Percentiles rank a stretch among this genome's conserved stretches.
Evolutionary conservation across 2,329 filamentous ascomycete genomes (phyloP).

Genomic region (Botrytis galanthina): DNA sequence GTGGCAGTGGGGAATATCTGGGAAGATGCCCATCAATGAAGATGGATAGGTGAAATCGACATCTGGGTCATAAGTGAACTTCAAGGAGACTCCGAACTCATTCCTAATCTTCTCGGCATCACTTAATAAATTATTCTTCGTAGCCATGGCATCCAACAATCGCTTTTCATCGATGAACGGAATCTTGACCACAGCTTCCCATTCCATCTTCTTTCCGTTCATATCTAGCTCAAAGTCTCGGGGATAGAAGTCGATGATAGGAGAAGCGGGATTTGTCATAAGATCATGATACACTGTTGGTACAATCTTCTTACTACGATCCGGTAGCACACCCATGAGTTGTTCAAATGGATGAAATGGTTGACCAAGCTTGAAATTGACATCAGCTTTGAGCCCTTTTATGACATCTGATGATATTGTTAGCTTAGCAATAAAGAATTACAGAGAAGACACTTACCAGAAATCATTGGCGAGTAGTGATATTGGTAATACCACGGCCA

Average conservation of each 20-base stretch:
- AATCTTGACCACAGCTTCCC: constrained; percentile 98
- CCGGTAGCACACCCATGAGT: constrained; percentile 95
- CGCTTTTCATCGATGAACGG: constrained; percentile 95
- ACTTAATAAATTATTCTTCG: constrained; percentile 75
- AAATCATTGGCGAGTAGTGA: constrained; percentile 97
- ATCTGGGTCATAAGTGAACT: constrained; percentile 82
- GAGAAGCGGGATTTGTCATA: constrained; percentile 87
- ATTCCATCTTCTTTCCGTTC: constrained; percentile 99
- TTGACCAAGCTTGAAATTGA: constrained; percentile 91
- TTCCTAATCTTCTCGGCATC: constrained; percentile 80
- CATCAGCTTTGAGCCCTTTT: constrained; percentile 79
- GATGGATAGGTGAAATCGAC: constrained; percentile 82
- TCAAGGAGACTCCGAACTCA: constrained; percentile 85
- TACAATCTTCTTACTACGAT: constrained; percentile 96
- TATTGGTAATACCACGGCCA: constrained; percentile 99
- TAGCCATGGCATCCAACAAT: constrained; percentile 79
- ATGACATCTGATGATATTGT: constrained; percentile 65
- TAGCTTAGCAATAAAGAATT: constrained; percentile 29
- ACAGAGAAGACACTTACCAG: constrained; percentile 49
- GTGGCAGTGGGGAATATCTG: constrained; percentile 79
- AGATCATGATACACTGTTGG: constrained; percentile 82
- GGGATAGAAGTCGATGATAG: constrained; percentile 97
- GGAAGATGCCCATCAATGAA: constrained; percentile 84
- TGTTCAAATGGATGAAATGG: constrained; percentile 95
- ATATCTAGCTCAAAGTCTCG: constrained; percentile 96